These are phyloP conservation scores for Trichoderma koningiopsis DNA, from an alignment of 2,329 filamentous ascomycete genomes.

Conservation along the genomic window DNA sequence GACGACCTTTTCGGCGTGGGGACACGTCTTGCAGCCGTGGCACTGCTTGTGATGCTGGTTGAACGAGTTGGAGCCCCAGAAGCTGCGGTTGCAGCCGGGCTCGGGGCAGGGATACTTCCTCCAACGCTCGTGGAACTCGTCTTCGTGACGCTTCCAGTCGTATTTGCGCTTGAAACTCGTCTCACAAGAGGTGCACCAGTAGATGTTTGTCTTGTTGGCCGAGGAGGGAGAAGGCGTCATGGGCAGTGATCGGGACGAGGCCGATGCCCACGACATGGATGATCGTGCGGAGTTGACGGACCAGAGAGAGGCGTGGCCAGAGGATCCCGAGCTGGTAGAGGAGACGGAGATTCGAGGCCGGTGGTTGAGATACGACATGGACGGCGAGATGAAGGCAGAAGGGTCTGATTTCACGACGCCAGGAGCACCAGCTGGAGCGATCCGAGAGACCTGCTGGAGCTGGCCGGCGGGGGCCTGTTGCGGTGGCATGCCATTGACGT, in stretches of 20 bases:
- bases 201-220: slow-evolving; percentile 49
- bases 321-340: slow-evolving; percentile 53
- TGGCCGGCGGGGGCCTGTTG: slow-evolving; percentile 9
- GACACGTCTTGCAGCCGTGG: slow-evolving; percentile 65
- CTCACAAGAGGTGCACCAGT: slow-evolving; percentile 62
- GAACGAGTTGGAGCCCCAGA: slow-evolving; percentile 69
- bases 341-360: slow-evolving; percentile 52
- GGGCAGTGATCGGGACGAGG: slow-evolving; percentile 41
- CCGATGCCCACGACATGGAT: slow-evolving; percentile 46
- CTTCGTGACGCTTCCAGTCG: slow-evolving; percentile 70
- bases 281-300: slow-evolving; percentile 47
- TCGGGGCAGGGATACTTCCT: slow-evolving; percentile 69
- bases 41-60: slow-evolving; percentile 69
- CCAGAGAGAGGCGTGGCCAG: slow-evolving; percentile 51
- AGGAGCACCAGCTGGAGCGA: not conserved
- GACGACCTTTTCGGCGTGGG: slow-evolving; percentile 65
- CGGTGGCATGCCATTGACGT: slow-evolving; percentile 4
- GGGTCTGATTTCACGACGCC: slow-evolving; percentile 26
- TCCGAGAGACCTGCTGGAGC: not conserved
- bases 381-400: slow-evolving; percentile 40
- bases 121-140: slow-evolving; percentile 69
- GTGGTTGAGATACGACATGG: slow-evolving; percentile 44
- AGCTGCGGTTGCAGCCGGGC: slow-evolving; percentile 64
- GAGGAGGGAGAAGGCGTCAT: slow-evolving; percentile 39
- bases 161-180: slow-evolving; percentile 69